These are phyloP conservation scores for Colletotrichum sp. DNA, from an alignment of 2,329 filamentous ascomycete genomes.

Conservation along the genomic window DNA sequence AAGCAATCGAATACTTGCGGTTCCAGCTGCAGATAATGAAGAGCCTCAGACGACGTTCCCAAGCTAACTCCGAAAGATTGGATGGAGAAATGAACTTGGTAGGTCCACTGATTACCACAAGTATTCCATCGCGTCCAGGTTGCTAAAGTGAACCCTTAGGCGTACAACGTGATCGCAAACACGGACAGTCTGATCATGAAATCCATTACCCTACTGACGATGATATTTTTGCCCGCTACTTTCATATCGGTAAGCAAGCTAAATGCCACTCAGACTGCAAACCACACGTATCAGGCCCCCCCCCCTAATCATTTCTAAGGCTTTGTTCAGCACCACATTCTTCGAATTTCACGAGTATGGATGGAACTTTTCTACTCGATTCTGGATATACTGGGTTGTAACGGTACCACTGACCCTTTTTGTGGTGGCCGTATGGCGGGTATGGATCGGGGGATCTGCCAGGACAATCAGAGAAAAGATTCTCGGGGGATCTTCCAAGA, in stretches of 20 bases:
- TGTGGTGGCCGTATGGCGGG: neutral
- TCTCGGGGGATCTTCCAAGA: neutral
- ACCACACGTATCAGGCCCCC: no score
- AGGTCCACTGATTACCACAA: neutral
- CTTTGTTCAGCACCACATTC: neutral
- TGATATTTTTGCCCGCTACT: neutral
- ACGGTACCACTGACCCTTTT: neutral
- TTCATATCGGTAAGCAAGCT: neutral
- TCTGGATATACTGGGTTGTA: neutral
- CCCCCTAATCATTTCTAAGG: no score
- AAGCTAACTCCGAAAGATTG: neutral
- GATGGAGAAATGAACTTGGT: neutral
- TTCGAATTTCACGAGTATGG: neutral
- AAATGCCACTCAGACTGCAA: no score
- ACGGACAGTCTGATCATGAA: neutral
- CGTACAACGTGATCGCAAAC: neutral
- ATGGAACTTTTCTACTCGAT: neutral
- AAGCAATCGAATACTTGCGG: neutral
- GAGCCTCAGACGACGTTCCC: neutral
- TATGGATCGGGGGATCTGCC: neutral
- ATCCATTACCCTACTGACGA: neutral
- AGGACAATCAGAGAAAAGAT: neutral
- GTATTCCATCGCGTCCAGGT: neutral
- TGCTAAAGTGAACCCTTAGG: neutral
- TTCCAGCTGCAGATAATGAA: neutral